Evolutionary conservation across 257 asterid genomes (phyloP), one percentile per base, ranked within the genome.

Genomic region (Solanum virginianum): DNA sequence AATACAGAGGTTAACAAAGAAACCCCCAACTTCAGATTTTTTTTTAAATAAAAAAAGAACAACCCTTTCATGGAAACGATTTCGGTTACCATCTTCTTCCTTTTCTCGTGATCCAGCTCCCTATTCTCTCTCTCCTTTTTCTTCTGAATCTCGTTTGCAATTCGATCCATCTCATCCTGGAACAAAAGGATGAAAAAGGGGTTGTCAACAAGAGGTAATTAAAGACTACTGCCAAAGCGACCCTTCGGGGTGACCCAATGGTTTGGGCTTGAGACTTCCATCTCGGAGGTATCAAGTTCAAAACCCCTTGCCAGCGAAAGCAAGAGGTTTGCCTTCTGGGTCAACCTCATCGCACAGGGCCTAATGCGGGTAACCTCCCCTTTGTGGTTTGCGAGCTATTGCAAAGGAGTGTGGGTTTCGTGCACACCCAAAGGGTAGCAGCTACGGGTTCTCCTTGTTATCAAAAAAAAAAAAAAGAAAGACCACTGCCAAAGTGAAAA

Each of bases 111-210:
- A 88, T 90, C 95, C 63, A 84, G 82, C 87, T 95, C 98, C 85
- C 83, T 92, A 86, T 79, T 87, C 87, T 94, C 99, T 85, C 90
- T 95, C 87, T 97, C 98, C 89, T 87, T 96, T 94, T 90, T 95
- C 89, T 82, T 93, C 66, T 87, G 94, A 83, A 97, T 94, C 88
- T 94, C 98, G 87, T 88, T 90, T 36, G 94, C 92, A 84, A 93
- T 92, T 59, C 94, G 94, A 87, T 97, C 99, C 8, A 93, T 91
- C 92, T 97, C 99, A 41, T 91, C 98, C 99, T 97, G 89, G 55
- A 89, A 89, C 71, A 71, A 81, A 51, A 79, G 16, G 24, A 75
- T 47, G 62, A 49, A 22, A 49, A 17, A 22, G 49, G 24, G 26
- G 6, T 3, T 79, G 29, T 66, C 86, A 75, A 16, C 87, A 63